A percentile compares a stretch with the other conserved stretches of the same genome.
Evolutionary conservation across 23 red algal species (phyloP).

Genomic region (Agarophyton chilense): DNA sequence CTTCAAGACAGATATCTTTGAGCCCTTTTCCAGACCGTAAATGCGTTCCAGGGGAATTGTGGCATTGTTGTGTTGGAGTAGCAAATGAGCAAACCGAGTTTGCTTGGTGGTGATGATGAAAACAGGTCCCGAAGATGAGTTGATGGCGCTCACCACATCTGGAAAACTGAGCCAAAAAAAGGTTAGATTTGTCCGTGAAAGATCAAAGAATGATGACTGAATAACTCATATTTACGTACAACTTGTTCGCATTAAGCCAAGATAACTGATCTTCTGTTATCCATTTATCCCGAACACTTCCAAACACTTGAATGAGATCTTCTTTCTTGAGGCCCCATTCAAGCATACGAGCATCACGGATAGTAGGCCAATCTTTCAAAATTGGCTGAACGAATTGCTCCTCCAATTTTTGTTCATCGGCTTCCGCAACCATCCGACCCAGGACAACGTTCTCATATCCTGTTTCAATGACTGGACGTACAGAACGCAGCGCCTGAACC

Average conservation of each 20-base stretch:
- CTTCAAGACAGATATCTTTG: slow-evolving; percentile 90
- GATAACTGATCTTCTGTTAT: slow-evolving; percentile 68
- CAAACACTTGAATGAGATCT: slow-evolving; percentile 80
- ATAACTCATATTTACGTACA: slow-evolving; percentile 55
- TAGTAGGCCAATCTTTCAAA: slow-evolving; percentile 28
- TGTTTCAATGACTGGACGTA: slow-evolving; percentile 86
- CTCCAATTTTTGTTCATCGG: background rate
- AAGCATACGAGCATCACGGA: slow-evolving; percentile 68
- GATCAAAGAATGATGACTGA: background rate
- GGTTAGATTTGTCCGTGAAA: background rate
- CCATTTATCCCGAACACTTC: slow-evolving; percentile 80
- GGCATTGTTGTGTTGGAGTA: slow-evolving; percentile 78
- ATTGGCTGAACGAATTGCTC: slow-evolving; percentile 34
- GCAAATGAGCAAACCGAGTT: slow-evolving; percentile 78
- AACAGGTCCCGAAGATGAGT: slow-evolving; percentile 64
- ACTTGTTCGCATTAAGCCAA: slow-evolving; percentile 79
- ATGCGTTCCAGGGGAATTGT: slow-evolving; percentile 47
- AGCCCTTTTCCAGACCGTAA: slow-evolving; percentile 75
- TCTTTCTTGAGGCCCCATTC: slow-evolving; percentile 65
- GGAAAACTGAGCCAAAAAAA: slow-evolving; percentile 79
- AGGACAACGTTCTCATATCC: slow-evolving; percentile 97
- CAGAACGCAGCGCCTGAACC: slow-evolving; percentile 52
- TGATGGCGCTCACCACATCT: slow-evolving; percentile 80
- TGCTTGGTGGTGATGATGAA: slow-evolving; percentile 97
- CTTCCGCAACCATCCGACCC: slow-evolving; percentile 61